Conservation (phyloP, 805 yeast genomes). For the Metschnikowia cerradonensis region DNA sequence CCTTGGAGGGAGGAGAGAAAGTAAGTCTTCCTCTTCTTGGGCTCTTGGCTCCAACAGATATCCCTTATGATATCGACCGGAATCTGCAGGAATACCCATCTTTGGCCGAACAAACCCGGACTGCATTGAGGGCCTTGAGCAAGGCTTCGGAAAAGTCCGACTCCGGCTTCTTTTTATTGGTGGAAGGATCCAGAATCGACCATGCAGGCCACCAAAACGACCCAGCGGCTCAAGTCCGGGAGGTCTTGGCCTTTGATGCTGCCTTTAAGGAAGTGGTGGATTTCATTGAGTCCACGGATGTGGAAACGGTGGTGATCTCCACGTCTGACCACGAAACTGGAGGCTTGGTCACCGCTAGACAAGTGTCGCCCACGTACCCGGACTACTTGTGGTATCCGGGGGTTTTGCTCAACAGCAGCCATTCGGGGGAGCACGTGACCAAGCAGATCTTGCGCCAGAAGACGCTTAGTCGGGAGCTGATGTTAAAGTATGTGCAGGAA, state of each 20-base stretch:
- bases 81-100: conserved; percentile 61
- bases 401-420: conserved; percentile 61
- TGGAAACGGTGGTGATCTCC: conserved; percentile 73
- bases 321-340: conserved; percentile 97
- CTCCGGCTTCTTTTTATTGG: conserved; percentile 77
- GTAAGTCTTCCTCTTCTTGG: conserved; percentile 76
- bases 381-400: conserved; percentile 88
- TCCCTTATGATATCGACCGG: conserved; percentile 84
- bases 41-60: conserved; percentile 68
- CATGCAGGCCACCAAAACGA: conserved; percentile 95
- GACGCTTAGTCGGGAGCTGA: conserved; percentile 27
- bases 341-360: conserved; percentile 85
- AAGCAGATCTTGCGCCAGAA: conserved; percentile 37
- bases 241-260: conserved; percentile 80
- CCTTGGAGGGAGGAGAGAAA: conserved; percentile 49
- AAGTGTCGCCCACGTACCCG: conserved; percentile 61
- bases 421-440: conserved; percentile 72
- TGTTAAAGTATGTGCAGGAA: conserved; percentile 35
- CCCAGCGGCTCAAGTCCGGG: conserved; percentile 91
- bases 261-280: conserved; percentile 73
- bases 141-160: conserved; percentile 69
- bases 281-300: conserved; percentile 62
- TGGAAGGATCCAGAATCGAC: conserved; percentile 92
- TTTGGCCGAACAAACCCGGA: conserved; percentile 69
- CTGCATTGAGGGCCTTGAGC: conserved; percentile 67